Conservation (phyloP, 2,329 filamentous ascomycete species). For the Phialophora tarda region DNA sequence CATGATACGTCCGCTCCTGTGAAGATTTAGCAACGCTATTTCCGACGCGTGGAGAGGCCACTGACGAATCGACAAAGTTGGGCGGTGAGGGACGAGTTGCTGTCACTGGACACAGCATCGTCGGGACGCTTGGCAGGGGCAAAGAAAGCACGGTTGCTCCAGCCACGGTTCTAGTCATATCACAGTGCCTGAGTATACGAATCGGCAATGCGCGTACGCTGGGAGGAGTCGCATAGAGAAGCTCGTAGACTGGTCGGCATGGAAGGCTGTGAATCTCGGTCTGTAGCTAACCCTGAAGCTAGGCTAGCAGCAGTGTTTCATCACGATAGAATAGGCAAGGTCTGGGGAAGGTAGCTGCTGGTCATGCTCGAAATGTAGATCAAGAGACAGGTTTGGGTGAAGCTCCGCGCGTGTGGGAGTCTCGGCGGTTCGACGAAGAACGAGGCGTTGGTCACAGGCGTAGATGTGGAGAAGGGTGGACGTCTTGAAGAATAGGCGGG, state of each 20-base stretch:
- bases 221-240: background rate
- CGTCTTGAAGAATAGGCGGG: conserved; percentile 1
- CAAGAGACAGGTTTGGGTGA: background rate
- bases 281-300: background rate
- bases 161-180: background rate
- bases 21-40: background rate
- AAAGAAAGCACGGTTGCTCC: background rate
- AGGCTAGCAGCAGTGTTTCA: background rate
- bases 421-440: background rate
- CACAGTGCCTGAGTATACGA: background rate
- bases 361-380: background rate
- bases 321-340: background rate
- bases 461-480: background rate
- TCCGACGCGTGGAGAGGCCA: background rate
- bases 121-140: background rate
- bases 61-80: background rate
- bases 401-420: background rate
- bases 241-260: background rate
- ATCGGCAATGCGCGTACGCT: background rate
- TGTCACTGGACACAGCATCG: background rate
- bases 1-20: background rate
- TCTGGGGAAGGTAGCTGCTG: background rate
- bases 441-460: background rate
- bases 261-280: background rate
- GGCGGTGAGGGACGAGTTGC: background rate